Percentiles rank a stretch among this genome's conserved stretches.
Conservation (phyloP, 441 rosid genomes). For the Gossypium schwendimanii region DNA sequence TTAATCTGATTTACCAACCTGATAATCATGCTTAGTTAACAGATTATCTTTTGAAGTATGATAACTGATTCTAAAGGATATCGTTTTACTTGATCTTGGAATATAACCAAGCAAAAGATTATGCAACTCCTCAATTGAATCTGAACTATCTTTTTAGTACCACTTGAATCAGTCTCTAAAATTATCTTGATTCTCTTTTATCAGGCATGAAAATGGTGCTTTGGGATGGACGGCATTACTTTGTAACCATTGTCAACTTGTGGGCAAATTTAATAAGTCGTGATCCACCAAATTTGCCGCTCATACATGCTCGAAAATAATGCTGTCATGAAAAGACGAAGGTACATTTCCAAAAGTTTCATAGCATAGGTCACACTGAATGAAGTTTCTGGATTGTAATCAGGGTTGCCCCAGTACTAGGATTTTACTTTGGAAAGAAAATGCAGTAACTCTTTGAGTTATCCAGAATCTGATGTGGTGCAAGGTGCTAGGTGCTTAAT, state of each 20-base stretch:
- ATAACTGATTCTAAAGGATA: not conserved
- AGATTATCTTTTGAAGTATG: not conserved
- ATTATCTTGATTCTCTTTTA: slow-evolving; percentile 17
- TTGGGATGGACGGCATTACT: slow-evolving; percentile 49
- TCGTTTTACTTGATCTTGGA: not conserved
- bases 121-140: not conserved
- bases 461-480: slow-evolving; percentile 8
- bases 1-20: not conserved
- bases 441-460: not conserved
- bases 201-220: slow-evolving; percentile 53
- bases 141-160: not conserved
- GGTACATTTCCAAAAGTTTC: not conserved
- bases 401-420: not conserved
- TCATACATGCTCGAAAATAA: slow-evolving; percentile 18
- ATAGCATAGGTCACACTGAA: not conserved
- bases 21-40: not conserved
- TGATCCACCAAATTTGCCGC: slow-evolving; percentile 45
- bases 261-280: slow-evolving; percentile 53
- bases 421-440: not conserved
- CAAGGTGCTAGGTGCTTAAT: slow-evolving; percentile 1
- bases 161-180: not conserved
- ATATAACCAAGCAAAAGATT: not conserved
- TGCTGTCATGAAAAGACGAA: not conserved
- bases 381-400: slow-evolving; percentile 12
- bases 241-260: slow-evolving; percentile 51